These are phyloP conservation scores for Geotrichum candidum DNA, from an alignment of 1,139 yeast genomes.

Conservation along the genomic window DNA sequence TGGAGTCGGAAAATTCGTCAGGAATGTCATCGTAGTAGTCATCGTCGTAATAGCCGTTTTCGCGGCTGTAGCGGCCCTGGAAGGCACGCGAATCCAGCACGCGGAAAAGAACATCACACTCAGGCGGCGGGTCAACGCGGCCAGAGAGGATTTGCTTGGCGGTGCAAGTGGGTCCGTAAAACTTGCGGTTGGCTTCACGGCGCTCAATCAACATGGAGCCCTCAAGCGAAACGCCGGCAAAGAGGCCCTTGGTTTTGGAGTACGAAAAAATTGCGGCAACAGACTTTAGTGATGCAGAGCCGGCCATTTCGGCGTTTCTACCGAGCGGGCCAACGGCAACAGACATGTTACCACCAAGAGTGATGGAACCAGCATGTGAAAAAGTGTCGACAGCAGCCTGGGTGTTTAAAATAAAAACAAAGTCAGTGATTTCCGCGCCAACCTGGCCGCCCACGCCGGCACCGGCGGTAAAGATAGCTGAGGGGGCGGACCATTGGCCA, in stretches of 20 bases:
- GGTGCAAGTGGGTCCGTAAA: slow-evolving; percentile 81
- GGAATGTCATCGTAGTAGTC: slow-evolving; percentile 73
- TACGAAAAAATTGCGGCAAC: slow-evolving; percentile 91
- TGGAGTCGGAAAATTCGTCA: slow-evolving; percentile 37
- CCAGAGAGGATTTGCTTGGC: slow-evolving; percentile 81
- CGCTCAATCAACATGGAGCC: slow-evolving; percentile 94
- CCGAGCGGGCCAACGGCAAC: slow-evolving; percentile 99
- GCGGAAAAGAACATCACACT: slow-evolving; percentile 83
- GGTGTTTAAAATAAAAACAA: slow-evolving; percentile 84
- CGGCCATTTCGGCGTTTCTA: slow-evolving; percentile 96
- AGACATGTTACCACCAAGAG: slow-evolving; percentile 91
- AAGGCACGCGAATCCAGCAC: slow-evolving; percentile 83
- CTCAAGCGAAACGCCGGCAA: slow-evolving; percentile 95
- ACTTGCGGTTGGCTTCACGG: slow-evolving; percentile 92
- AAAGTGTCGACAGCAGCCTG: slow-evolving; percentile 88
- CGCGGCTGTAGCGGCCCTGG: slow-evolving; percentile 41
- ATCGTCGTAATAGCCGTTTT: slow-evolving; percentile 45
- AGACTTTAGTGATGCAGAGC: slow-evolving; percentile 80
- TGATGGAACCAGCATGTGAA: slow-evolving; percentile 89
- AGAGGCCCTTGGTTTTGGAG: slow-evolving; percentile 92
- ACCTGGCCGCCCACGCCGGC: slow-evolving; percentile 98
- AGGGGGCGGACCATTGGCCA: slow-evolving; percentile 96
- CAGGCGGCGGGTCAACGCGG: slow-evolving; percentile 85
- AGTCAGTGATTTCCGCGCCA: slow-evolving; percentile 95
- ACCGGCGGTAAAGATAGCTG: slow-evolving; percentile 93